phyloP scores from a whole-genome alignment of 2,329 filamentous ascomycete genomes.

The Diaporthe batatas region DNA sequence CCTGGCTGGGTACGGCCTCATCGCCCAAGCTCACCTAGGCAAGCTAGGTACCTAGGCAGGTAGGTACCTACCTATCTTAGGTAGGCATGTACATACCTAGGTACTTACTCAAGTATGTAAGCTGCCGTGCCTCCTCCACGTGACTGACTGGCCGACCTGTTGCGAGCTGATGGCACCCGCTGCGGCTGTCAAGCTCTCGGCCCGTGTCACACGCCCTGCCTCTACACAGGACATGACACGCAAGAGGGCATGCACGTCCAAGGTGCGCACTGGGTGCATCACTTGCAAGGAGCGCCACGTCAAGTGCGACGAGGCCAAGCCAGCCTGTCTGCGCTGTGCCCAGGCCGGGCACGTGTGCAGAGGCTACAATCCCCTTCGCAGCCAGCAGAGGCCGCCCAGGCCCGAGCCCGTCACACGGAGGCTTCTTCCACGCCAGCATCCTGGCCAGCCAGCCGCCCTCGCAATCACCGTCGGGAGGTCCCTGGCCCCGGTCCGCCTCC shows the following conservation, averaged over 20 bases:
- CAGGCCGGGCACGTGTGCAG: slow-evolving; percentile 8
- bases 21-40: too few relatives aligned
- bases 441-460: not conserved
- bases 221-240: too few relatives aligned
- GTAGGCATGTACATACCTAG: too few relatives aligned
- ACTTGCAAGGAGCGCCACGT: slow-evolving; percentile 45
- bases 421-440: slow-evolving; percentile 4
- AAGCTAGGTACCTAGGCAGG: too few relatives aligned
- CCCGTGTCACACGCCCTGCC: too few relatives aligned
- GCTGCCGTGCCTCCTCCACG: too few relatives aligned
- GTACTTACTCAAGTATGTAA: too few relatives aligned
- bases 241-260: slow-evolving; percentile 42
- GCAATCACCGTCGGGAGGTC: slow-evolving; percentile 3
- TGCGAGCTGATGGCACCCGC: too few relatives aligned
- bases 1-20: not conserved
- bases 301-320: slow-evolving; percentile 48
- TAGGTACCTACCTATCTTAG: too few relatives aligned
- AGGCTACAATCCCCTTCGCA: not conserved
- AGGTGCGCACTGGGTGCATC: slow-evolving; percentile 44
- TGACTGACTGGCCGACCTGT: not conserved
- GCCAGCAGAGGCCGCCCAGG: not conserved
- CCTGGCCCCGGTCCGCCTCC: slow-evolving; percentile 19
- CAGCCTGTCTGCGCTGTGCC: slow-evolving; percentile 43
- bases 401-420: slow-evolving; percentile 1
- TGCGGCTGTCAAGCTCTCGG: too few relatives aligned